A percentile compares a stretch with the other conserved stretches of the same genome.
These are phyloP conservation scores for Fennellomyces sp. DNA, from an alignment of 371 early-diverging fungal species.

Conservation along the genomic window DNA sequence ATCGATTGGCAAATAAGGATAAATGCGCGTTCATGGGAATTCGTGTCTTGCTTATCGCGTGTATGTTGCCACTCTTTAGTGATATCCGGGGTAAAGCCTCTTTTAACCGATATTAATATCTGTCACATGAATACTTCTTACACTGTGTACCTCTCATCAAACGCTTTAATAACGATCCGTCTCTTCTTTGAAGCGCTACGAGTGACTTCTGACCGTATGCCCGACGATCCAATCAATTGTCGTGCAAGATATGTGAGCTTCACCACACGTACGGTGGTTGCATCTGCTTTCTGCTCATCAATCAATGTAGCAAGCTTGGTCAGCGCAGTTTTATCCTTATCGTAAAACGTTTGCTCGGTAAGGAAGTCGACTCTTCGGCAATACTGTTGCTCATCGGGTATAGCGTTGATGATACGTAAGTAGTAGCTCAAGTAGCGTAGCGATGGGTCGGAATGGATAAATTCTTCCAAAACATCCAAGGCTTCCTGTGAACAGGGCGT, in stretches of 20 bases:
- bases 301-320: neutral
- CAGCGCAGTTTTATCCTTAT: neutral
- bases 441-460: neutral
- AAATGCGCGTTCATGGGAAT: constrained; percentile 19
- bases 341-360: neutral
- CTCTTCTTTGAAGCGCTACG: neutral
- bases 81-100: too few species aligned
- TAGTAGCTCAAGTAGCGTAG: neutral
- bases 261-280: neutral
- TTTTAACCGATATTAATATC: too few species aligned
- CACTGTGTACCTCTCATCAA: too few species aligned
- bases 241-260: neutral
- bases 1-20: constrained; percentile 14
- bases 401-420: neutral
- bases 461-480: neutral
- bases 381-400: neutral
- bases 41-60: neutral
- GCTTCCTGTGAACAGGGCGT: constrained; percentile 5
- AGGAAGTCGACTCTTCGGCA: constrained; percentile 1
- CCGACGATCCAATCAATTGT: too few species aligned
- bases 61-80: neutral
- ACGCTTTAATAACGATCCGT: neutral
- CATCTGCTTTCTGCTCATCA: neutral
- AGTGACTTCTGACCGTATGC: too few species aligned
- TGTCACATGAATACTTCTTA: too few species aligned